Base-by-base conservation (phyloP, 192 early-diverging fungal genomes). In the Diversispora epigaea region DNA sequence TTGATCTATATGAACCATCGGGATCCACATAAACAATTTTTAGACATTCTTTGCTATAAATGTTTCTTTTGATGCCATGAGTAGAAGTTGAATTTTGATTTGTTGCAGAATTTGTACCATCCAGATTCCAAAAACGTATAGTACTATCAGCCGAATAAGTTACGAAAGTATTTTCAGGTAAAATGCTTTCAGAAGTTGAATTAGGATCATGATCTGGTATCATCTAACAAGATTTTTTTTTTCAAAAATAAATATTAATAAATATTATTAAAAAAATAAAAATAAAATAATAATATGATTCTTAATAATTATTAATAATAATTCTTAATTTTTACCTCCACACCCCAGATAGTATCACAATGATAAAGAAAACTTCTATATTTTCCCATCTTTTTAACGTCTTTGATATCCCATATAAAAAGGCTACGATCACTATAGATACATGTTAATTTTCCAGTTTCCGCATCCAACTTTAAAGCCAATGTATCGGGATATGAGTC, bases 321-420 rank as follows among this genome's bases (percentile, higher is more conserved):
- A 66, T 43, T 25, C 11, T 25, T 4, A 45, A 44, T 19, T 10
- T 39, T 78, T 86, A 92, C 90, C 87, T 94, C 90, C n/a, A 90
- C 87, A 15, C 93, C 93, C 92, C 92, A 94, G 11, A 94, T 85
- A 77, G 90, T 91, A 73, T 93, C 93, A 60, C 85, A 86, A 54
- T 94, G 93, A 62, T 77, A 87, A 22, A 90, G 56, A 65, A 92
- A 90, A 71, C 86, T 92, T 47, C 86, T 75, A 57, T 83, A 86
- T 52, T 88, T 83, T 19, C 78, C 79, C 2, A 85, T 77, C 57
- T 89, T 86, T 21, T 85, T 86, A 11, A 71, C 32, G 49, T 93
- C 87, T 41, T 61, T 74, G 10, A 92, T 83, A 76, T 93, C 87
- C 91, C 91, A 94, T 8, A 94, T 78, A 73, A 87, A 84, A n/a